These are phyloP conservation scores for Erodium texanum DNA, from an alignment of 441 rosid species.

Conservation along the genomic window DNA sequence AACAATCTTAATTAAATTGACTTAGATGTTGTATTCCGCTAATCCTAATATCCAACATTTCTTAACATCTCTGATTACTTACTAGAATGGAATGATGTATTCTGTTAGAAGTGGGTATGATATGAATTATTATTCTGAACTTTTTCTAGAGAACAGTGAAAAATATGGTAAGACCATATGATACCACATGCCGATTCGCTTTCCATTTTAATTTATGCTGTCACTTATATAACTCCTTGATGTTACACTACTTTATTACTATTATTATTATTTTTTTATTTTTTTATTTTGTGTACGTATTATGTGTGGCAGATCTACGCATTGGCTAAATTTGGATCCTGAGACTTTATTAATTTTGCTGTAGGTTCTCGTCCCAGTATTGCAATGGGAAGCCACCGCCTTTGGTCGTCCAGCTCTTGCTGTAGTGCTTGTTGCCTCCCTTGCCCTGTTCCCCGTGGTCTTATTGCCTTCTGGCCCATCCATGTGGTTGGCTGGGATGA, in stretches of 20 bases:
- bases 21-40: too few relatives aligned
- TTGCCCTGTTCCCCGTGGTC: slow-evolving; percentile 86
- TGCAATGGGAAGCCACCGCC: slow-evolving; percentile 98
- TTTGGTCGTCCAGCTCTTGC: slow-evolving; percentile 96
- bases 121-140: background rate
- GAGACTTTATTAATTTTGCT: slow-evolving; percentile 11
- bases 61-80: too few relatives aligned
- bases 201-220: background rate
- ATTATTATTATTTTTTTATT: background rate
- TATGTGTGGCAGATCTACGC: background rate
- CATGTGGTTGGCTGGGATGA: slow-evolving; percentile 99
- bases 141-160: background rate
- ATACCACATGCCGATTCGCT: background rate
- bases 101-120: background rate
- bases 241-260: background rate
- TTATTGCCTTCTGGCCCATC: slow-evolving; percentile 97
- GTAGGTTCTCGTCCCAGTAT: slow-evolving; percentile 71
- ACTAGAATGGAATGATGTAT: background rate
- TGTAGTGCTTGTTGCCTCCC: slow-evolving; percentile 63
- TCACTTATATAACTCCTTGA: too few relatives aligned
- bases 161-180: background rate
- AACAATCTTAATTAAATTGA: too few relatives aligned
- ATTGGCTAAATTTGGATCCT: slow-evolving; percentile 3
- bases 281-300: background rate
- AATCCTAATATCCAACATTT: too few relatives aligned